Base-by-base conservation (phyloP, 352 stramenopile species). In the Globisporangium carolinianum region DNA sequence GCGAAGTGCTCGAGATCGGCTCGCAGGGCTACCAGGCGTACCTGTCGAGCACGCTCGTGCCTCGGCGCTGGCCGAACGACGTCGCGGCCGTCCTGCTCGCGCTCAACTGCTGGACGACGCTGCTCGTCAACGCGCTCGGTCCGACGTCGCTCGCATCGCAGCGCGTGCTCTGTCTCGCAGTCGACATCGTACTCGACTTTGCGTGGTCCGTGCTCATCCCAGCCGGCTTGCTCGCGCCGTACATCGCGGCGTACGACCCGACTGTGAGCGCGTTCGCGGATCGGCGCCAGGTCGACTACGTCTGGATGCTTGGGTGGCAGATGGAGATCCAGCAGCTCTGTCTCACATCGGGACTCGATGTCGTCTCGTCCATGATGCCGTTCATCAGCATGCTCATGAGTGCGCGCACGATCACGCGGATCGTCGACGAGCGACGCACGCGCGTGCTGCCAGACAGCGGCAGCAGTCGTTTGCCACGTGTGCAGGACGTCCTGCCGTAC, bases 41-140 rank as follows among this genome's bases (percentile, higher is more conserved):
- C 42, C 58, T 58, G 4, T 68, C 55, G 3, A 72, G 68, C n/a
- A 37, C 51, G 4, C 35, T 70, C 14, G 58, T 72, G 15, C 65
- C 65, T n/a, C 61, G 62, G 47, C 48, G 57, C 51, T 73, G 68
- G 68, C 69, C 71, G 5, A 76, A 71, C 43, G 57, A 68, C 42
- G 56, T 71, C 3, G 69, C 69, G 32, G 51, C 55, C 0, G 12
- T 37, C 10, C 35, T 73, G 10, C 47, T 76, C 4, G 66, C 63
- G 46, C 36, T 73, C 17, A 73, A 76, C 45, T 56, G 48, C 56
- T 61, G 56, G 56, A 55, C 47, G 1, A 55, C 56, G 42, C 48
- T 51, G n/a, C 56, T 73, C 58, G 49, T 53, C 41, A 17, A 57
- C 55, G 35, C 62, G 41, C 51, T 70, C 47, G 17, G 48, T 43